Conservation (phyloP, 2,329 filamentous ascomycete genomes). For the Penicillium sp. region DNA sequence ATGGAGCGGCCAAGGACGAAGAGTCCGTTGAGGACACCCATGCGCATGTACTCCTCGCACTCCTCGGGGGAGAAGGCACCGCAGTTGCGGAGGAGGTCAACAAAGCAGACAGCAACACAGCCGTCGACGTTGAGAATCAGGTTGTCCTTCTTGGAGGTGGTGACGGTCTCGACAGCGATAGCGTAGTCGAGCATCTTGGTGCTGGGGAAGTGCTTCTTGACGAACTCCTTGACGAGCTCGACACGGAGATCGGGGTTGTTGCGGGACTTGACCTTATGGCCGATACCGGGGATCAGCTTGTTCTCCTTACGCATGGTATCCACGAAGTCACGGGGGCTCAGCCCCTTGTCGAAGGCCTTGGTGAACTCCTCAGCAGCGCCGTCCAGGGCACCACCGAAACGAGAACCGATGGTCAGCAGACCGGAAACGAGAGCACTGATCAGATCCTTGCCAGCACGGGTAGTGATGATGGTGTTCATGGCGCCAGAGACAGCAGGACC, state of each 20-base stretch:
- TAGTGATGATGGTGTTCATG: conserved; percentile 99
- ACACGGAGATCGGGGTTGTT: conserved; percentile 99
- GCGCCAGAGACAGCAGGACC: conserved; percentile 97
- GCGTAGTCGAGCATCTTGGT: conserved; percentile 99
- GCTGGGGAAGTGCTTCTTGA: conserved; percentile 93
- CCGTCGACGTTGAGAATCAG: conserved; percentile 98
- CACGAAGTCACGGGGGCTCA: conserved; percentile 97
- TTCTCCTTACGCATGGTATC: conserved; percentile 99
- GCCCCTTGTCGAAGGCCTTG: conserved; percentile 95
- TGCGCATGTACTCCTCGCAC: conserved; percentile 96
- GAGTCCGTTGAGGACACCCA: conserved; percentile 99
- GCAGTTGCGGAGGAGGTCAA: conserved; percentile 95
- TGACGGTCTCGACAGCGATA: conserved; percentile 94
- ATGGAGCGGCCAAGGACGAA: conserved; percentile 97
- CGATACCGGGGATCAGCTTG: conserved; percentile 99
- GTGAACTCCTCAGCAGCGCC: conserved; percentile 98
- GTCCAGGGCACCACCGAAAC: conserved; percentile 97
- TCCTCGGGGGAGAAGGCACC: conserved; percentile 95
- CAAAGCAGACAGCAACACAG: conserved; percentile 97
- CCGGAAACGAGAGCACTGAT: conserved; percentile 93
- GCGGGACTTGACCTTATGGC: conserved; percentile 98
- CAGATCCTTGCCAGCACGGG: conserved; percentile 96
- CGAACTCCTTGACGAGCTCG: conserved; percentile 98
- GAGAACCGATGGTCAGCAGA: conserved; percentile 95
- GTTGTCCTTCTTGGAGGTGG: conserved; percentile 99